phyloP scores from a whole-genome alignment of 306 rosid genomes.

The Lithocarpus polystachyus region DNA sequence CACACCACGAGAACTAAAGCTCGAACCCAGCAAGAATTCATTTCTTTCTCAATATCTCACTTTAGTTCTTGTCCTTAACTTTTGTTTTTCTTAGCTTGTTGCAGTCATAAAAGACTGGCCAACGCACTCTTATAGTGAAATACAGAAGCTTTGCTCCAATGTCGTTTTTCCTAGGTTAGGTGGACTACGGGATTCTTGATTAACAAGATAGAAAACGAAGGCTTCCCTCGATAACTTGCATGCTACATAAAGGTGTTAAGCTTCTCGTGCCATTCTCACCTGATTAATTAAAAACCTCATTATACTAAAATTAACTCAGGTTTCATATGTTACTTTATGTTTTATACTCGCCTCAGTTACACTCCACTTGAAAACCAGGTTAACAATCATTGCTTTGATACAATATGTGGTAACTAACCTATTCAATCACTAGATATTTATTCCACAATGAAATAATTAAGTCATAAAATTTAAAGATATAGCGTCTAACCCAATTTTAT shows the following conservation, averaged over 20 bases:
- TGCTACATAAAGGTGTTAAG: constrained; percentile 61
- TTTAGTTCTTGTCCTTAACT: neutral
- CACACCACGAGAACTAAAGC: constrained; percentile 46
- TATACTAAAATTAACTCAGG: too few species aligned
- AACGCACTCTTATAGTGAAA: constrained; percentile 49
- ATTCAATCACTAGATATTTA: neutral
- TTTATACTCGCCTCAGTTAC: neutral
- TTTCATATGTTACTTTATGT: too few species aligned
- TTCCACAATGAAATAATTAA: neutral
- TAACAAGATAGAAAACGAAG: constrained; percentile 31
- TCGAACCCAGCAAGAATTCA: constrained; percentile 44
- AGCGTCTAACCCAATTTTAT: too few species aligned
- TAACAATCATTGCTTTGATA: neutral
- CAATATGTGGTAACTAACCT: neutral
- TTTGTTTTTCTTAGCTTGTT: constrained; percentile 16
- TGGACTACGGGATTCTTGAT: constrained; percentile 47
- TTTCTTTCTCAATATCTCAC: constrained; percentile 13
- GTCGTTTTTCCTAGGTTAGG: constrained; percentile 87
- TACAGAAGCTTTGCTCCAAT: constrained; percentile 41
- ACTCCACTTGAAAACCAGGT: neutral
- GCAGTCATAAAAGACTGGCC: constrained; percentile 39
- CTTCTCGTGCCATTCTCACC: neutral
- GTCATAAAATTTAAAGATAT: too few species aligned
- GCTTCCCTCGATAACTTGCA: constrained; percentile 41
- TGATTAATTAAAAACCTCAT: neutral